A percentile compares a stretch with the other conserved stretches of the same genome.
These are phyloP conservation scores for Wickerhamiella occidentalis DNA, from an alignment of 805 yeast genomes.

Conservation along the genomic window DNA sequence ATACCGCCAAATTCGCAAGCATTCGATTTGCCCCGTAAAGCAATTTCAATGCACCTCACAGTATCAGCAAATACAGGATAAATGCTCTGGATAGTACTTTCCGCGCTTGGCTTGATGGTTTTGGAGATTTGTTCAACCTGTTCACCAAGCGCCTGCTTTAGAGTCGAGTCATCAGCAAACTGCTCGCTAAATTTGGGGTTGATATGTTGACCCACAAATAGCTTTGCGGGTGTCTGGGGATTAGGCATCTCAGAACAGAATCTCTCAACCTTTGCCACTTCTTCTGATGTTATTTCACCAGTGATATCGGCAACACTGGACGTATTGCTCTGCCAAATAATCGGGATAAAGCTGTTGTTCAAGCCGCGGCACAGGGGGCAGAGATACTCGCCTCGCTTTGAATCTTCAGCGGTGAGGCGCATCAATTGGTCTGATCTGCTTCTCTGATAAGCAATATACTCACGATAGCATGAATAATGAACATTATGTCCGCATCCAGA, in stretches of 20 bases:
- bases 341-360: conserved; percentile 72
- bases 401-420: conserved; percentile 67
- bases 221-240: neutral
- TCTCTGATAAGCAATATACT: conserved; percentile 35
- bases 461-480: conserved; percentile 67
- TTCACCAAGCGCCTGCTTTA: neutral
- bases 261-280: neutral
- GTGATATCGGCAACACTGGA: neutral
- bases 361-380: conserved; percentile 89
- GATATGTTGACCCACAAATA: neutral
- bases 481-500: conserved; percentile 90
- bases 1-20: conserved; percentile 30
- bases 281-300: neutral
- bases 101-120: too few relatives aligned
- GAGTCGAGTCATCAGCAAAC: neutral
- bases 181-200: neutral
- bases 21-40: conserved; percentile 19
- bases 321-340: conserved; percentile 43
- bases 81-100: neutral
- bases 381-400: conserved; percentile 56
- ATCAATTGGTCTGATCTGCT: conserved; percentile 27
- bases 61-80: neutral
- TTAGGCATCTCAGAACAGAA: neutral
- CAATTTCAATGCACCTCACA: conserved; percentile 14
- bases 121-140: conserved; percentile 14